phyloP scores from a whole-genome alignment of 495 filamentous ascomycete genomes.

The Cryomyces minteri region DNA sequence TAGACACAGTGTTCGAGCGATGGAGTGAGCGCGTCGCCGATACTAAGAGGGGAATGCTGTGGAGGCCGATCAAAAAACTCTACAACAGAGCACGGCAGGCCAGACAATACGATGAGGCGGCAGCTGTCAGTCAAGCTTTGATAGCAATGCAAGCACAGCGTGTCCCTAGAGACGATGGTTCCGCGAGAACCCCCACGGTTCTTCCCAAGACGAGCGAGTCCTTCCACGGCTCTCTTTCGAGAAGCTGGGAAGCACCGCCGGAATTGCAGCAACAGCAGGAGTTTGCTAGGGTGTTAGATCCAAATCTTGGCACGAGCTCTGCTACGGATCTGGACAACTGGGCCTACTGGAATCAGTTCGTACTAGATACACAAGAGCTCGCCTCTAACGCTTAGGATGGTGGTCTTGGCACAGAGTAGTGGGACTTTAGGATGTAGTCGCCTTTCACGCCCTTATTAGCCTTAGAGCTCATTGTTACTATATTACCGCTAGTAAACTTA shows the following conservation, averaged over 20 bases:
- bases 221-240: background rate
- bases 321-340: background rate
- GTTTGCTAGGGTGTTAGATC: background rate
- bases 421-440: too few species aligned
- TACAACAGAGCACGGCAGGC: constrained; percentile 1
- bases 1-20: background rate
- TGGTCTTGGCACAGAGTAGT: too few species aligned
- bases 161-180: background rate
- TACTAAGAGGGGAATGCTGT: constrained; percentile 1
- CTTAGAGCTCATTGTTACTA: too few species aligned
- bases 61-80: constrained; percentile 2
- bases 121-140: background rate
- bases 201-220: background rate
- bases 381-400: too few species aligned
- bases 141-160: background rate
- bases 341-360: background rate
- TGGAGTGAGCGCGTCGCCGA: background rate
- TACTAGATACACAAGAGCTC: background rate
- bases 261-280: background rate
- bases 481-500: too few species aligned
- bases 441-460: too few species aligned
- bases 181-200: background rate
- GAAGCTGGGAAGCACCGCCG: background rate
- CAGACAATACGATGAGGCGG: background rate
- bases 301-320: background rate